Evolutionary conservation across 192 early-diverging fungal species (phyloP), one percentile per base, ranked within the genome.

Genomic region (Linnemannia zychae): DNA sequence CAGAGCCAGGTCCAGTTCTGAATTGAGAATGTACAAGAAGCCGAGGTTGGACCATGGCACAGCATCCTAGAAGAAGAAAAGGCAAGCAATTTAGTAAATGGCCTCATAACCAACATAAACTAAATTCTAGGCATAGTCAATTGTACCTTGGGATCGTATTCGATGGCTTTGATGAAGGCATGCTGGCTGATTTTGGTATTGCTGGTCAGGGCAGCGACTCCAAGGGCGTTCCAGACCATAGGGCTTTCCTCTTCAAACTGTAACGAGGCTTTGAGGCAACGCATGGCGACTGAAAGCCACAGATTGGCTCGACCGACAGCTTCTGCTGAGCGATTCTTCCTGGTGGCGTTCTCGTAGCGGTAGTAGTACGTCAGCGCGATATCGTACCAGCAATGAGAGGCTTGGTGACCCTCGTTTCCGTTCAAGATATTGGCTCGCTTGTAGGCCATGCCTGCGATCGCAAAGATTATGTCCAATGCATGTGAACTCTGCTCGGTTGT

Each of bases 41-140:
- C 96, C 98, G 46, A 97, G 88, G 83, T 97, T 97, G 1, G 92
- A 90, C 97, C 97, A 99, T 12, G 94, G 87, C 24, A 90, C 74
- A 1, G 92, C 88, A 72, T 81, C 76, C 93, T 94, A 67, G 60
- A 36, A n/a, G 44, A 38, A 71, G 37, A 67, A 22, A 73, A 9
- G 9, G 40, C 20, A 66, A 60, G 38, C 9, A 75, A 48, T 16
- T 34, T 7, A 52, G 31, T 28, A 33, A 34, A 9, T n/a, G n/a
- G 13, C 44, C 5, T 52, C 22, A 31, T 75, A n/a, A 76, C 37
- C 72, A 47, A 74, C n/a, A 24, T 34, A 22, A 22, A 28, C 24
- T 1, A 22, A 48, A 60, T 37, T 52, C n/a, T 9, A 37, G 16
- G 40, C 6, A 33, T 49, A 72, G 15, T 34, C 40, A 44, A 44